A percentile compares a stretch with the other conserved stretches of the same genome.
These are phyloP conservation scores for Metschnikowia sp. DNA, from an alignment of 805 yeast species.

Conservation along the genomic window DNA sequence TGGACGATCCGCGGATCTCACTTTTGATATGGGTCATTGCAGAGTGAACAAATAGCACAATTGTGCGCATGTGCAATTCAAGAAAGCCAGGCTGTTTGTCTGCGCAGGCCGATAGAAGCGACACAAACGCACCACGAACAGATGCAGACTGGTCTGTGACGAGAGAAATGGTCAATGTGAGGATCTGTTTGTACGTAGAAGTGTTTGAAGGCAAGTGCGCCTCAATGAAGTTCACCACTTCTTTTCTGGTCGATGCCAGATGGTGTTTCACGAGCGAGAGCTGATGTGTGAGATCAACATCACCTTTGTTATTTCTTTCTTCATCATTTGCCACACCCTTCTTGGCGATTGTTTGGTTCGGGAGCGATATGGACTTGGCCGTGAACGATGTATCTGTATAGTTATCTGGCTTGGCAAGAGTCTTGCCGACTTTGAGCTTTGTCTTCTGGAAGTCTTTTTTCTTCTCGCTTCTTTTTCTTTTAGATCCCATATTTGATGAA, in stretches of 20 bases:
- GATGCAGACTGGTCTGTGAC: slow-evolving; percentile 61
- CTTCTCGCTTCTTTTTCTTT: slow-evolving; percentile 58
- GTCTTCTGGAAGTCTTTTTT: slow-evolving; percentile 71
- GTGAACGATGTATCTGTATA: slow-evolving; percentile 83
- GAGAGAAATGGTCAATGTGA: slow-evolving; percentile 58
- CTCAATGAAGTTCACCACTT: slow-evolving; percentile 55
- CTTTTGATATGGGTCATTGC: slow-evolving; percentile 92
- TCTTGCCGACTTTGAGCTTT: slow-evolving; percentile 86
- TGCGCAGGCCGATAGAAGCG: slow-evolving; percentile 47
- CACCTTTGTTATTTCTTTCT: slow-evolving; percentile 19
- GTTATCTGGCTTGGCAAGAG: slow-evolving; percentile 65
- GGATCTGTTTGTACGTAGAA: slow-evolving; percentile 52
- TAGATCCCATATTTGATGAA: slow-evolving; percentile 36
- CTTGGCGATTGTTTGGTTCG: slow-evolving; percentile 38
- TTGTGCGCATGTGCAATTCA: slow-evolving; percentile 54
- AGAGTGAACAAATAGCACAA: slow-evolving; percentile 74
- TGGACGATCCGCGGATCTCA: slow-evolving; percentile 70
- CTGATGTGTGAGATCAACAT: slow-evolving; percentile 53
- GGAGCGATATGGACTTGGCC: slow-evolving; percentile 56
- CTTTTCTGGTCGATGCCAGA: slow-evolving; percentile 65
- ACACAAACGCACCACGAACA: slow-evolving; percentile 58
- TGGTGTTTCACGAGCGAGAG: slow-evolving; percentile 75
- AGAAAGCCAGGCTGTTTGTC: slow-evolving; percentile 51
- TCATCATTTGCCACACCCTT: slow-evolving; percentile 13
- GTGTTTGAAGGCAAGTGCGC: slow-evolving; percentile 51